Evolutionary conservation across 2,329 filamentous ascomycete genomes (phyloP).

Genomic region (Alternaria tenuissima): DNA sequence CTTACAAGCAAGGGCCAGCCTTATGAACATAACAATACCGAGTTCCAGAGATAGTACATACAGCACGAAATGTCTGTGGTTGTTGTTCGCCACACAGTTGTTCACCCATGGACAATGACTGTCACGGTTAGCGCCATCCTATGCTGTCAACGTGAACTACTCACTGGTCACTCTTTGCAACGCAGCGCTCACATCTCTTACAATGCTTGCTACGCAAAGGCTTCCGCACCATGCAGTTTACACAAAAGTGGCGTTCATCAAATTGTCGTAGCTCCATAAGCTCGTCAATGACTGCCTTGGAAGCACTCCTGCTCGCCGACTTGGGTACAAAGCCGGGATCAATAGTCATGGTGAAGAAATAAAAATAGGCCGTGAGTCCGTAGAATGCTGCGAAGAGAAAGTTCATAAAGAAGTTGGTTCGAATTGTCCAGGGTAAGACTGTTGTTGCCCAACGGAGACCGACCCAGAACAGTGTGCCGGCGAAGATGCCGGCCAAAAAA

Average conservation of each 20-base stretch:
- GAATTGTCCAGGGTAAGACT: conserved; percentile 74
- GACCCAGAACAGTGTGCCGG: conserved; percentile 82
- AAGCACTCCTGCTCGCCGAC: conserved; percentile 85
- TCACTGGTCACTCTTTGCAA: conserved; percentile 96
- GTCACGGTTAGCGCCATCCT: conserved; percentile 26
- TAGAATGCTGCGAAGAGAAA: conserved; percentile 73
- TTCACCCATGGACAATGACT: conserved; percentile 98
- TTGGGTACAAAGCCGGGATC: conserved; percentile 96
- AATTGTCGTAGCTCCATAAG: conserved; percentile 86
- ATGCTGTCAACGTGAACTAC: conserved; percentile 46
- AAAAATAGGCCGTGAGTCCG: conserved; percentile 81
- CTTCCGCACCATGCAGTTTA: conserved; percentile 91
- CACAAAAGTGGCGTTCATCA: conserved; percentile 93
- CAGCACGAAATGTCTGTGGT: conserved; percentile 92
- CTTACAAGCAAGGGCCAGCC: conserved; percentile 76
- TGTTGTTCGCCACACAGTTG: conserved; percentile 95
- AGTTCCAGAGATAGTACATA: conserved; percentile 82
- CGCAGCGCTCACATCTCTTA: conserved; percentile 86
- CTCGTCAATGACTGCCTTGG: conserved; percentile 88
- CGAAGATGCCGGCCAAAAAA: conserved; percentile 93
- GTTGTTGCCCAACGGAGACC: conserved; percentile 77
- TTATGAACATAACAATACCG: conserved; percentile 76
- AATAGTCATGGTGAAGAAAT: conserved; percentile 81
- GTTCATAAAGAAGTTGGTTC: conserved; percentile 76
- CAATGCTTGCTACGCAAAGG: conserved; percentile 97